phyloP scores from a whole-genome alignment of 495 filamentous ascomycete species.

The Aspergillus biplanus region DNA sequence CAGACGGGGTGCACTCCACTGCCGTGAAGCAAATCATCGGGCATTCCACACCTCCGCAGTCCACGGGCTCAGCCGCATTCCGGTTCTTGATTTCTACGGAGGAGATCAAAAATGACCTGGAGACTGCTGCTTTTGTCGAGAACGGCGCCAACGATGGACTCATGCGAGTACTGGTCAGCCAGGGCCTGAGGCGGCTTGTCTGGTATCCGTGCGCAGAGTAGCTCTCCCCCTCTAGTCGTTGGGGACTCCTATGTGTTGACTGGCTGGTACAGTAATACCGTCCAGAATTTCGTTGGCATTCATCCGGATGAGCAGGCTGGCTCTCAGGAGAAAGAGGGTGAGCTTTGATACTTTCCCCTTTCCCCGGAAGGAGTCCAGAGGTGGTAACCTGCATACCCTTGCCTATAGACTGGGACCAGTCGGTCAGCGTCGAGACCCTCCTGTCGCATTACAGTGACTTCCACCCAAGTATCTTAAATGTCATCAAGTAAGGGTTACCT shows the following conservation, averaged over 20 bases:
- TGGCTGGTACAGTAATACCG: conserved; percentile 30
- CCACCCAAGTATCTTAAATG: conserved; percentile 6
- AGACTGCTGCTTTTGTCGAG: neutral
- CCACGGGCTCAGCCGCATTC: conserved; percentile 29
- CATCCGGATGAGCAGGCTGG: conserved; percentile 14
- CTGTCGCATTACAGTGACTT: neutral
- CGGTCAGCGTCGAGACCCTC: neutral
- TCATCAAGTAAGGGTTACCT: conserved; percentile 7
- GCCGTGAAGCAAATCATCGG: conserved; percentile 29
- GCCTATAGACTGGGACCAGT: conserved; percentile 12
- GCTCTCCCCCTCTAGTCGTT: no score
- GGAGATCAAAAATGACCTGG: conserved; percentile 3
- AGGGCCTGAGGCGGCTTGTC: conserved; percentile 27
- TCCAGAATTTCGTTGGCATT: conserved; percentile 53
- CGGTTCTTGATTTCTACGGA: conserved; percentile 31
- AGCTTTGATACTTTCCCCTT: neutral
- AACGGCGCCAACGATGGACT: neutral
- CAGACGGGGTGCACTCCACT: conserved; percentile 53
- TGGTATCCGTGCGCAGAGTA: conserved; percentile 42
- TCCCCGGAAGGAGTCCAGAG: neutral
- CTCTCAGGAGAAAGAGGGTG: conserved; percentile 21
- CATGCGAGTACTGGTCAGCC: neutral
- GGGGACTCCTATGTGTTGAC: neutral
- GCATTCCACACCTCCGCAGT: neutral
- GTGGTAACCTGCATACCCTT: neutral